phyloP scores from a whole-genome alignment of 768 basidiomycete genomes.

The Phanerochaete sordida region DNA sequence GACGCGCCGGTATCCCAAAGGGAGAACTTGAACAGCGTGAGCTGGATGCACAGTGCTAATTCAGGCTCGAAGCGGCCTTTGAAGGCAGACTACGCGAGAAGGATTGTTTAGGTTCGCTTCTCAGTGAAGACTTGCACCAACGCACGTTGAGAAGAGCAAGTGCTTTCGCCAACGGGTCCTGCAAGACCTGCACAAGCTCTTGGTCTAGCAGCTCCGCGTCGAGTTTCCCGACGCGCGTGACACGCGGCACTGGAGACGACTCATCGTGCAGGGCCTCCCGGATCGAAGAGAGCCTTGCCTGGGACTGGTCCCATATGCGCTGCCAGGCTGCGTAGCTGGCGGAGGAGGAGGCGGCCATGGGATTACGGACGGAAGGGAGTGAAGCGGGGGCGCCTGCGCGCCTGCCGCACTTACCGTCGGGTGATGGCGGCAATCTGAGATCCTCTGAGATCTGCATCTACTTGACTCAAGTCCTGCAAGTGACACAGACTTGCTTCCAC shows the following conservation, averaged over 20 bases:
- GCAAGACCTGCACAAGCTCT: slow-evolving; percentile 78
- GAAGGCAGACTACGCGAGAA: slow-evolving; percentile 44
- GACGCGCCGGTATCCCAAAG: slow-evolving; percentile 78
- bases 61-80: slow-evolving; percentile 71
- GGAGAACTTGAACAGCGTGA: slow-evolving; percentile 77
- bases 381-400: slow-evolving; percentile 1
- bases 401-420: no score
- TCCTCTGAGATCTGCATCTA: slow-evolving; percentile 8
- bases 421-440: slow-evolving; percentile 4
- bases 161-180: slow-evolving; percentile 76
- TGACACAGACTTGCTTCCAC: not conserved
- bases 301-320: slow-evolving; percentile 60
- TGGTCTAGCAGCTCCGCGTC: slow-evolving; percentile 90
- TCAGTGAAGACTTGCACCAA: not conserved
- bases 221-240: slow-evolving; percentile 83
- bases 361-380: slow-evolving; percentile 1
- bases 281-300: slow-evolving; percentile 49
- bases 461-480: slow-evolving; percentile 6
- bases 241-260: slow-evolving; percentile 36
- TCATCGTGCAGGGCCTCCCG: slow-evolving; percentile 35
- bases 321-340: slow-evolving; percentile 41
- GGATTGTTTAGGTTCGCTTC: not conserved
- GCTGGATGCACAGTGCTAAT: slow-evolving; percentile 62
- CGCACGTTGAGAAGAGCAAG: slow-evolving; percentile 66
- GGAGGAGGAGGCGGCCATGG: slow-evolving; percentile 12